phyloP scores from a whole-genome alignment of 2,329 filamentous ascomycete genomes.

The Fusarium foetens region DNA sequence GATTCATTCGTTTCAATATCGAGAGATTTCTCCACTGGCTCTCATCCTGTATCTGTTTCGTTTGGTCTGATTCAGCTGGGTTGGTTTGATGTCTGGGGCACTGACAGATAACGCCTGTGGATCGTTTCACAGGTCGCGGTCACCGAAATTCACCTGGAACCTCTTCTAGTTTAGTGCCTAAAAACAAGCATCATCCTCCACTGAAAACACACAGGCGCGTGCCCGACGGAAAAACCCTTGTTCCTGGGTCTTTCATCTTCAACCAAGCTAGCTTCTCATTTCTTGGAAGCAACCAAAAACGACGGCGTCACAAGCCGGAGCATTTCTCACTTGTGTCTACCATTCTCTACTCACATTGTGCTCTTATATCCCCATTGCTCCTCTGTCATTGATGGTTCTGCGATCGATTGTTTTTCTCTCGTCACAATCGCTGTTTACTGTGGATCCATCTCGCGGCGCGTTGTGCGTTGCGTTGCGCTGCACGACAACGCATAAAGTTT shows the following conservation, averaged over 20 bases:
- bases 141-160: conserved; percentile 3
- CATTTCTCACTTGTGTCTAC: conserved; percentile 20
- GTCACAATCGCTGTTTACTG: conserved; percentile 17
- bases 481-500: conserved; percentile 31
- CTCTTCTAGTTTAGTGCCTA: conserved; percentile 22
- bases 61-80: neutral
- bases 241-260: conserved; percentile 23
- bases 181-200: conserved; percentile 11
- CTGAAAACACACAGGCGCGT: neutral
- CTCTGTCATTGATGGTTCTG: neutral
- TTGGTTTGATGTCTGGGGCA: neutral
- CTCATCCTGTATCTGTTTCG: neutral
- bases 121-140: neutral
- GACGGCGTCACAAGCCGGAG: conserved; percentile 22
- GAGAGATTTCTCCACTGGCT: neutral
- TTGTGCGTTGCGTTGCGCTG: conserved; percentile 27
- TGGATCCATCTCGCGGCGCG: conserved; percentile 31
- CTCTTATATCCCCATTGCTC: neutral
- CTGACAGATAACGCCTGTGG: conserved; percentile 1
- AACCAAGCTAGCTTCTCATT: conserved; percentile 15
- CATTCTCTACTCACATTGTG: neutral
- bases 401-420: neutral
- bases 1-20: conserved; percentile 12
- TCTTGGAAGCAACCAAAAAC: conserved; percentile 22
- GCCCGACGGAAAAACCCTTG: conserved; percentile 40